Evolutionary conservation across 768 basidiomycete species (phyloP).

Genomic region (Lentinula aciculospora): DNA sequence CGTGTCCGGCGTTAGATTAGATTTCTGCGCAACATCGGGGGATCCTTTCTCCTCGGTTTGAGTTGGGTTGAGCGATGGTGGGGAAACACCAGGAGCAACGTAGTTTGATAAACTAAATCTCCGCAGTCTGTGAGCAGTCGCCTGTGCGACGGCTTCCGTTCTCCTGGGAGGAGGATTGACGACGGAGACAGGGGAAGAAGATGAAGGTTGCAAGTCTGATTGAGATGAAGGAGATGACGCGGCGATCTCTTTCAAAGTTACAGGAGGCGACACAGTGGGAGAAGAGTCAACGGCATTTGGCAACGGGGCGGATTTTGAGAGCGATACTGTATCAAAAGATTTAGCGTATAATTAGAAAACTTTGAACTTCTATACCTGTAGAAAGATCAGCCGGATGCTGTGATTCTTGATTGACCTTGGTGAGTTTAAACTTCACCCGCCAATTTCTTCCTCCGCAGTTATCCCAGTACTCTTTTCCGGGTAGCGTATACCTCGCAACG

Average conservation of each 20-base stretch:
- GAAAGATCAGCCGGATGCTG: background rate
- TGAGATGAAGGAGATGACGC: background rate
- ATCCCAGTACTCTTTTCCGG: conserved; percentile 84
- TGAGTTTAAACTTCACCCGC: conserved; percentile 52
- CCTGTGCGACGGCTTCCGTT: background rate
- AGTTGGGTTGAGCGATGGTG: background rate
- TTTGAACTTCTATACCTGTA: background rate
- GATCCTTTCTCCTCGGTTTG: background rate
- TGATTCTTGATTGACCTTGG: background rate
- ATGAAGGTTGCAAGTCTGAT: background rate
- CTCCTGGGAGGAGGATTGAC: background rate
- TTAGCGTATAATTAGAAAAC: background rate
- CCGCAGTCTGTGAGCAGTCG: conserved; percentile 1
- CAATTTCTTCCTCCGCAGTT: conserved; percentile 82
- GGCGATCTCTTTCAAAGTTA: background rate
- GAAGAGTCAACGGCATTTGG: background rate
- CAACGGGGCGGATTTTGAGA: background rate
- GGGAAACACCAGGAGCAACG: background rate
- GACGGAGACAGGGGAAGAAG: background rate
- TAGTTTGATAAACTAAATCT: conserved; percentile 7
- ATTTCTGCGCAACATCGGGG: background rate
- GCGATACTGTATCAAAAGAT: background rate
- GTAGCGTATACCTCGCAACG: conserved; percentile 25
- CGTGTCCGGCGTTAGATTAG: background rate
- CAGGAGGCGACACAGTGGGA: background rate